phyloP scores from a whole-genome alignment of 2,329 filamentous ascomycete genomes.

The Dactylella cylindrospora region DNA sequence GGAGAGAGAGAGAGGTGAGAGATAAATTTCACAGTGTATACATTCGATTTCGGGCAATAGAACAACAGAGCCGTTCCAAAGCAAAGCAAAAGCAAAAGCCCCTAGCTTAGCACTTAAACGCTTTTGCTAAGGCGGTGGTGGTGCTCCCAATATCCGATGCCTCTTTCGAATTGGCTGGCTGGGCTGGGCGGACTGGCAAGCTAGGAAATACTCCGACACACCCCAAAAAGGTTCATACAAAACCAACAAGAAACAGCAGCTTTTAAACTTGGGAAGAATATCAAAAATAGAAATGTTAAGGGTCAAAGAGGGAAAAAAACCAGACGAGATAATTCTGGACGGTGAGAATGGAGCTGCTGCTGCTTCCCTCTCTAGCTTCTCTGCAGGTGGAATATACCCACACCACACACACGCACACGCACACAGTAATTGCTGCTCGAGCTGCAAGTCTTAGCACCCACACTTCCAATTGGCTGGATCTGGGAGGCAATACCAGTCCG shows the following conservation, averaged over 20 bases:
- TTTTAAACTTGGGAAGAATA: neutral
- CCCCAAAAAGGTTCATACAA: conserved; percentile 7
- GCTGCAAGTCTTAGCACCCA: conserved; percentile 16
- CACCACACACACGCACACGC: no score
- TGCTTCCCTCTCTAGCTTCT: conserved; percentile 28
- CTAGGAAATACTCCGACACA: conserved; percentile 28
- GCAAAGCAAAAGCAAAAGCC: conserved; percentile 11
- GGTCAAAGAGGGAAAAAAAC: conserved; percentile 4
- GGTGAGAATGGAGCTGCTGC: neutral
- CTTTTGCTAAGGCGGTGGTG: conserved; percentile 9
- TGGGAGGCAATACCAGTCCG: conserved; percentile 12
- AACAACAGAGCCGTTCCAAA: conserved; percentile 19
- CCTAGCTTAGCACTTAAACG: conserved; percentile 15
- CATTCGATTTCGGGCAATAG: conserved; percentile 20
- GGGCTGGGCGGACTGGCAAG: no score
- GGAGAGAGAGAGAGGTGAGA: neutral
- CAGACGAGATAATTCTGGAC: neutral
- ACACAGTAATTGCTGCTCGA: no score
- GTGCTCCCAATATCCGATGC: no score
- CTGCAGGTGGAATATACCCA: no score
- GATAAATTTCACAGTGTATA: neutral
- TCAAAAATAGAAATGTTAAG: conserved; percentile 6
- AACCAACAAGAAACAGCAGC: neutral
- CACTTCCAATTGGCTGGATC: conserved; percentile 34
- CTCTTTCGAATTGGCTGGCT: conserved; percentile 22